Evolutionary conservation across 2,329 filamentous ascomycete genomes (phyloP).

Genomic region (Ascochyta viciae-villosae): DNA sequence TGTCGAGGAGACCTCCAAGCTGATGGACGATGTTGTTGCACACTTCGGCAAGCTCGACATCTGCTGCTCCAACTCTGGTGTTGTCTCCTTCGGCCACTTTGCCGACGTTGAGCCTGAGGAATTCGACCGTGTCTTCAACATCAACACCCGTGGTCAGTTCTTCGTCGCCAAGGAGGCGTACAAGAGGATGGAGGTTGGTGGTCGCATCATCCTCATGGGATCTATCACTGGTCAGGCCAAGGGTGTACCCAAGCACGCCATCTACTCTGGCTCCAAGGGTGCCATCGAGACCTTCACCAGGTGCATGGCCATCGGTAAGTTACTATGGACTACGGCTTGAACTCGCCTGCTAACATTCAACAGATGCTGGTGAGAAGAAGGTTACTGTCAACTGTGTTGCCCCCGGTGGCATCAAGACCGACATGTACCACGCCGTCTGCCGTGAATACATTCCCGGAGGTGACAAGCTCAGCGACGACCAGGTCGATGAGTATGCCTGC

Average conservation of each 20-base stretch:
- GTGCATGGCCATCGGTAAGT: conserved; percentile 60
- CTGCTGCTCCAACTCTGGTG: conserved; percentile 72
- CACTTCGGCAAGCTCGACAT: conserved; percentile 73
- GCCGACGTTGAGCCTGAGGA: conserved; percentile 63
- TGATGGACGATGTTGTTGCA: conserved; percentile 69
- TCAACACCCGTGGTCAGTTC: conserved; percentile 70
- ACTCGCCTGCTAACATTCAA: conserved; percentile 20
- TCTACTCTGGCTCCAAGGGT: conserved; percentile 62
- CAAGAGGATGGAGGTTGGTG: conserved; percentile 60
- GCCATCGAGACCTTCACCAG: conserved; percentile 62
- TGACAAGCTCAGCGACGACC: conserved; percentile 62
- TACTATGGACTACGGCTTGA: not conserved
- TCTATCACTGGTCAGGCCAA: conserved; percentile 65
- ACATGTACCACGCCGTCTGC: conserved; percentile 69
- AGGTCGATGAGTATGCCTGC: conserved; percentile 68
- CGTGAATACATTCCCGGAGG: conserved; percentile 68
- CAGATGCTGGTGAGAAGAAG: conserved; percentile 62
- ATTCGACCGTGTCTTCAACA: conserved; percentile 65
- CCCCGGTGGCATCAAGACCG: conserved; percentile 62
- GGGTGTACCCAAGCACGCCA: conserved; percentile 61
- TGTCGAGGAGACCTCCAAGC: conserved; percentile 65
- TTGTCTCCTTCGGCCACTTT: conserved; percentile 61
- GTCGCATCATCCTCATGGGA: conserved; percentile 62
- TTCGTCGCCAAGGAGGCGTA: conserved; percentile 66
- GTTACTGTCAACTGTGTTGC: conserved; percentile 68